Evolutionary conservation across 805 yeast genomes (phyloP).

Genomic region (Candida piceae): DNA sequence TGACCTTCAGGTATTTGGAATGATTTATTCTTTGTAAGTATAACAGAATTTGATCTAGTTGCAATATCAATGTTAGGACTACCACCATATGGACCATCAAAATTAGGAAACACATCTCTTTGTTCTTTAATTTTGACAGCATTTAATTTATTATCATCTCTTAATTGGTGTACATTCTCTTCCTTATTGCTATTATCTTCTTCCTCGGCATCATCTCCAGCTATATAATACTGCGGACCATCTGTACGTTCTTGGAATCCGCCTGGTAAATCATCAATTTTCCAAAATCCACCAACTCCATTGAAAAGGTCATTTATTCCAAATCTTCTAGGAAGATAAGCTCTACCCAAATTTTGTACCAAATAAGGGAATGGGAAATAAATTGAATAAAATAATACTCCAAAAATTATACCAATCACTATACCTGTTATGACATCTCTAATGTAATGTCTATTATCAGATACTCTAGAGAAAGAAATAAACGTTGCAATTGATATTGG

Average conservation of each 20-base stretch:
- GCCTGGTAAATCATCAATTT: conserved; percentile 28
- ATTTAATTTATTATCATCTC: too few relatives aligned
- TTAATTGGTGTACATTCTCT: too few relatives aligned
- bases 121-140: too few relatives aligned
- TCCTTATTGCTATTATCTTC: too few relatives aligned
- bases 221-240: conserved; percentile 14
- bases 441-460: conserved; percentile 43
- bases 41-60: too few relatives aligned
- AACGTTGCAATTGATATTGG: conserved; percentile 33
- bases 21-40: too few relatives aligned
- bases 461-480: conserved; percentile 37
- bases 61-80: too few relatives aligned
- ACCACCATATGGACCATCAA: too few relatives aligned
- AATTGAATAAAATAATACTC: conserved; percentile 33
- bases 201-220: background rate
- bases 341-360: conserved; percentile 32
- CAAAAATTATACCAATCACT: conserved; percentile 31
- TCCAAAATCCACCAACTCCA: conserved; percentile 36
- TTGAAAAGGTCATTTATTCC: conserved; percentile 17
- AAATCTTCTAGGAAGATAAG: conserved; percentile 40
- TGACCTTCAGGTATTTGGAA: too few relatives aligned
- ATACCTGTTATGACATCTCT: conserved; percentile 37
- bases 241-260: conserved; percentile 21
- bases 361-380: conserved; percentile 36
- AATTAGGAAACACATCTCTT: too few relatives aligned